Conservation (phyloP, 805 yeast species). For the Hanseniaspora jakobsenii region DNA sequence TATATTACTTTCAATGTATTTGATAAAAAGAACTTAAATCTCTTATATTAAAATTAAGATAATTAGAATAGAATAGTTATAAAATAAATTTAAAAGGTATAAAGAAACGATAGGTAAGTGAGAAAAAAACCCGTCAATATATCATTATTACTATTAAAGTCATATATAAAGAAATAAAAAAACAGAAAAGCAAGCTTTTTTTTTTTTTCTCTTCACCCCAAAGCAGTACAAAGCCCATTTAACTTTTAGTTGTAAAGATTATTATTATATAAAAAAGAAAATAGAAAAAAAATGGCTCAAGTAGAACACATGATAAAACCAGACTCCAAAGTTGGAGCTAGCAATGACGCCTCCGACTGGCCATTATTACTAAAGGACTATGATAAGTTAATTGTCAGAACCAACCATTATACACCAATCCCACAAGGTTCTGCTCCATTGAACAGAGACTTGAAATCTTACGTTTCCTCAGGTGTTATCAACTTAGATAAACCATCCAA, state of each 20-base stretch:
- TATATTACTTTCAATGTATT: no score
- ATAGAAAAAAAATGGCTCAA: conserved; percentile 29
- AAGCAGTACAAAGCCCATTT: no score
- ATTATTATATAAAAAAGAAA: background rate
- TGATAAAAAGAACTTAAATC: no score
- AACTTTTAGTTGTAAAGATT: background rate
- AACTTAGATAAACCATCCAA: conserved; percentile 96
- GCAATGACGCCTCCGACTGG: conserved; percentile 87
- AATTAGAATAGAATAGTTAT: no score
- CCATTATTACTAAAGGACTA: conserved; percentile 87
- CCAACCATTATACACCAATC: conserved; percentile 95
- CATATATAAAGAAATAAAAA: no score
- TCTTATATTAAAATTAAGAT: no score
- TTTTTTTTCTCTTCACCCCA: no score
- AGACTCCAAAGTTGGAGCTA: conserved; percentile 53
- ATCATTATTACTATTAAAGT: no score
- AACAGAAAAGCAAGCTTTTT: no score
- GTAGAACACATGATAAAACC: conserved; percentile 78
- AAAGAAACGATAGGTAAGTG: no score
- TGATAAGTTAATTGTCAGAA: conserved; percentile 86
- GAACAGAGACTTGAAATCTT: conserved; percentile 83
- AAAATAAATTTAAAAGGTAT: no score
- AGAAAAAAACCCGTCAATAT: no score
- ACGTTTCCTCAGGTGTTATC: conserved; percentile 88
- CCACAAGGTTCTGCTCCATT: conserved; percentile 92